Evolutionary conservation across 2,329 filamentous ascomycete species (phyloP), one percentile per base, ranked within the genome.

Genomic region (Epicoccum sorghinum): DNA sequence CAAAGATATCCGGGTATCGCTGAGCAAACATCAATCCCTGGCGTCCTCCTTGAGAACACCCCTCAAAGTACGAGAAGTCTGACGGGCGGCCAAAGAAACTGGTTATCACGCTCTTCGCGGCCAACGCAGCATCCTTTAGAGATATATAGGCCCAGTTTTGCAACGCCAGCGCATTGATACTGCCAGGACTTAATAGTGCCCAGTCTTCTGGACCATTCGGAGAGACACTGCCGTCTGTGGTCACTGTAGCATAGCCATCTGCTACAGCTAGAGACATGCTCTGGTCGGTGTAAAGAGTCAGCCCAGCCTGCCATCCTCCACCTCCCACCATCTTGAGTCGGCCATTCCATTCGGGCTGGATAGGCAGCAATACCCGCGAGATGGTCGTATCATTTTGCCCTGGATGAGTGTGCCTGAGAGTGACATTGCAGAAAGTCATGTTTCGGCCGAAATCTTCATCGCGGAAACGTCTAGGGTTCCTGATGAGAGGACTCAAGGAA

Each of bases 121-220:
- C 55, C 37, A 48, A n/a, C 13, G 55, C 49, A 18, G 33, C 29
- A 27, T 78, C 76, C 7, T 73, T 61, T 3, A 78, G 29, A 0
- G 70, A 59, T 0, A 68, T 58, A 0, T 65, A 72, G 0, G 67
- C 73, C n/a, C 74, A 67, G 49, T 78, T 68, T 29, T 74, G 63
- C 1, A 78, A 52, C 0, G 55, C 43, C 25, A 62, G 40, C 23
- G 63, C 4, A 23, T 72, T 45, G 10, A 68, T 51, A 27, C 69
- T 69, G 1, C 69, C 68, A 12, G 64, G 60, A 32, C 60, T 62
- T 4, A 47, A 9, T 8, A 66, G 40, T 9, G 55, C 61, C 65
- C 63, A 69, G 7, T 45, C 24, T n/a, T 51, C 52, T 3, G 56
- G 24, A 3, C 51, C 18, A 14, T 36, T 12, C 9, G 37, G 7